These are phyloP conservation scores for Mallotus nudiflorus DNA, from an alignment of 345 rosid species.

Conservation along the genomic window DNA sequence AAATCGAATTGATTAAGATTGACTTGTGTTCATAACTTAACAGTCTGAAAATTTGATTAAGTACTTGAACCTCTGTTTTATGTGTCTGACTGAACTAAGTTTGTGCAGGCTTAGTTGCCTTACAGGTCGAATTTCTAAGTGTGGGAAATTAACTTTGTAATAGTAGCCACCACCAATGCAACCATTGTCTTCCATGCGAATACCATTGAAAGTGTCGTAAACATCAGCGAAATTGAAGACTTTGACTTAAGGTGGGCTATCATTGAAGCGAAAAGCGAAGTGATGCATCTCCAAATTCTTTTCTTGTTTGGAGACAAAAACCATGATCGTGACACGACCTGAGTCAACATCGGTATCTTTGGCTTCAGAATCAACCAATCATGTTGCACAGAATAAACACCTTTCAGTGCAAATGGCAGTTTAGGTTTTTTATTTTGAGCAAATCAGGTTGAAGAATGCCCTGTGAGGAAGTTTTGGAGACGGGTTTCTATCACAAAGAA, in stretches of 20 bases:
- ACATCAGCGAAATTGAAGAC: not conserved
- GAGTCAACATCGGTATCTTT: not conserved
- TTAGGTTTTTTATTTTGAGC: conserved; percentile 63
- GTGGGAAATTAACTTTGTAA: too few relatives aligned
- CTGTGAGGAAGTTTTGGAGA: conserved; percentile 65
- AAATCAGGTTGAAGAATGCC: conserved; percentile 64
- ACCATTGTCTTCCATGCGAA: not conserved
- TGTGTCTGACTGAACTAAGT: too few relatives aligned
- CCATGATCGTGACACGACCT: not conserved
- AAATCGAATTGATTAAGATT: too few relatives aligned
- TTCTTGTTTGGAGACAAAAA: not conserved
- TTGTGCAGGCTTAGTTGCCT: too few relatives aligned
- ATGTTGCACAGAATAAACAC: conserved; percentile 54
- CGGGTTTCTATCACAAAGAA: conserved; percentile 57
- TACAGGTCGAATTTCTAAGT: too few relatives aligned
- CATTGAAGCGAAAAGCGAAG: not conserved
- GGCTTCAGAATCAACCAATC: not conserved
- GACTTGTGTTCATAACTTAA: too few relatives aligned
- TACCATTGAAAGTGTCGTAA: not conserved
- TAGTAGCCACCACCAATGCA: not conserved
- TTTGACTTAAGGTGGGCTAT: not conserved
- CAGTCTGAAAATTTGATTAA: too few relatives aligned
- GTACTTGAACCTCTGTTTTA: too few relatives aligned
- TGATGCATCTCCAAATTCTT: not conserved
- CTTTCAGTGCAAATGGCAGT: conserved; percentile 63